Conservation (phyloP, 306 rosid species). For the Dryas drummondii region DNA sequence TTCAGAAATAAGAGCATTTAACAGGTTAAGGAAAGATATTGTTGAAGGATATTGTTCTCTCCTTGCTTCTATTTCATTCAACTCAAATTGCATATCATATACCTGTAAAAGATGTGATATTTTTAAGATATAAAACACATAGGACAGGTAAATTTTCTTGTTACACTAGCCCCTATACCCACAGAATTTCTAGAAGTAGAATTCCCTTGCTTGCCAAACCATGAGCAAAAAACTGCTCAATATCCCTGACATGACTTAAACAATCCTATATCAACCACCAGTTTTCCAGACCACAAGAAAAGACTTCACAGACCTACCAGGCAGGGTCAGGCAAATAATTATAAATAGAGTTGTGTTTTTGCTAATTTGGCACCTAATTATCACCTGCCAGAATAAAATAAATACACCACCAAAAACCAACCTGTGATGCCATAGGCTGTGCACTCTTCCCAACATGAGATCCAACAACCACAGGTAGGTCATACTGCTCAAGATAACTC, state of each 20-base stretch:
- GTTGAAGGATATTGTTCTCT: conserved; percentile 95
- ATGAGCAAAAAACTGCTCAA: background rate
- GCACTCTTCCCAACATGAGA: conserved; percentile 60
- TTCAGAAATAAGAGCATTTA: conserved; percentile 92
- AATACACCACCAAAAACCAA: conserved; percentile 28
- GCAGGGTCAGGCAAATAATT: background rate
- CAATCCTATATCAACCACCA: background rate
- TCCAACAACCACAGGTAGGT: conserved; percentile 92
- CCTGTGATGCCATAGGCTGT: conserved; percentile 69
- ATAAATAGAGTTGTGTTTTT: background rate
- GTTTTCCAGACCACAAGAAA: background rate
- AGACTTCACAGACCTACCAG: background rate
- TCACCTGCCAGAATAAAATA: background rate
- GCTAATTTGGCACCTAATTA: background rate
- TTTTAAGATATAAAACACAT: conserved; percentile 14
- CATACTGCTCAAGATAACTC: conserved; percentile 94
- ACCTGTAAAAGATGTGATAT: conserved; percentile 53
- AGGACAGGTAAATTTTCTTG: conserved; percentile 1
- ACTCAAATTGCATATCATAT: conserved; percentile 95
- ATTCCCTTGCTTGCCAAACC: background rate
- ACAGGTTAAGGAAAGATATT: conserved; percentile 83
- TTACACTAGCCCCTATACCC: background rate
- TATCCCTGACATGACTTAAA: background rate
- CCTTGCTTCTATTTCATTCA: conserved; percentile 95
- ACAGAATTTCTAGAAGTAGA: background rate